Conservation (phyloP, 2,329 filamentous ascomycete genomes). For the Colletotrichum tofieldiae region DNA sequence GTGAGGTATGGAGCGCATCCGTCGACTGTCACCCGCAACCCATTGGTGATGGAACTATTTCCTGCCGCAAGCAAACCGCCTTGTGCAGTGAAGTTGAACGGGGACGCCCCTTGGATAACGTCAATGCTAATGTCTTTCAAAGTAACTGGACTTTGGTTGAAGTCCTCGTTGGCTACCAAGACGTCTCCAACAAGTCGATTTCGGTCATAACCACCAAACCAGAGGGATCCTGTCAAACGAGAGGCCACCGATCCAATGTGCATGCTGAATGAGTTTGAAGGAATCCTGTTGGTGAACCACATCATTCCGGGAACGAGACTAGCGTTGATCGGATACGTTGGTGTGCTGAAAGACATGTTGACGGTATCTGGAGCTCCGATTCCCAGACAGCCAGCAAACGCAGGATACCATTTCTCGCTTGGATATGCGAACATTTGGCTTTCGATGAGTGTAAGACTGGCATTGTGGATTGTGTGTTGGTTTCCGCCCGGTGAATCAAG, state of each 20-base stretch:
- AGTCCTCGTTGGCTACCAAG: constrained; percentile 43
- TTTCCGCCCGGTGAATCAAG: background rate
- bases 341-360: constrained; percentile 49
- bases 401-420: constrained; percentile 49
- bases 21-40: constrained; percentile 51
- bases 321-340: constrained; percentile 47
- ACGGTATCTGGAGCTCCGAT: constrained; percentile 48
- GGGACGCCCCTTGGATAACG: constrained; percentile 57
- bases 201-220: constrained; percentile 59
- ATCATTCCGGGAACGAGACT: constrained; percentile 48
- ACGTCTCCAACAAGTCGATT: constrained; percentile 56
- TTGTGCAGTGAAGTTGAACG: constrained; percentile 52
- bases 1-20: constrained; percentile 59
- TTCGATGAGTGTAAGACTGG: constrained; percentile 48
- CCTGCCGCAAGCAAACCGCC: constrained; percentile 49
- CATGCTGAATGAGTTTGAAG: constrained; percentile 55
- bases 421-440: constrained; percentile 50
- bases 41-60: constrained; percentile 48
- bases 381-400: constrained; percentile 51
- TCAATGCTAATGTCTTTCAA: constrained; percentile 59
- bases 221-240: constrained; percentile 53
- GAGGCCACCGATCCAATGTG: constrained; percentile 58
- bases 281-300: no score
- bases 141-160: constrained; percentile 47
- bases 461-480: constrained; percentile 18